These are phyloP conservation scores for Tritrichomonas foetus DNA, from an alignment of 208 protist genomes.

Conservation along the genomic window DNA sequence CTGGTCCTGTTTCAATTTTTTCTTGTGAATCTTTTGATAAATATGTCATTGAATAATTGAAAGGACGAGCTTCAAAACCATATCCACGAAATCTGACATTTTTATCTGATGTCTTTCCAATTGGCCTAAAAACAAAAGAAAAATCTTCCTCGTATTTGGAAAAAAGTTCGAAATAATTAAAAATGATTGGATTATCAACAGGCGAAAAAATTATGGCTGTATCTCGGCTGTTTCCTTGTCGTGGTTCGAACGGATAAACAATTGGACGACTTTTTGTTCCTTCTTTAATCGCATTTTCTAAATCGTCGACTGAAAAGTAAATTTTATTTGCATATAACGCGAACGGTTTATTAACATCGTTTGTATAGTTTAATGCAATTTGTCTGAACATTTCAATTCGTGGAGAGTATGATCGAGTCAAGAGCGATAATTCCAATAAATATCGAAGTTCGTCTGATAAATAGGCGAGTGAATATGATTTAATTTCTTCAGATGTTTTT, in stretches of 20 bases:
- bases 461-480: neutral
- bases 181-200: neutral
- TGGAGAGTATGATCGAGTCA: neutral
- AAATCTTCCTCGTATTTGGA: neutral
- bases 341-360: neutral
- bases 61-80: neutral
- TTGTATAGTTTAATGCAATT: neutral
- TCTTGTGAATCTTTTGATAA: neutral
- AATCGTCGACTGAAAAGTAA: neutral
- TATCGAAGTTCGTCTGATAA: neutral
- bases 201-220: neutral
- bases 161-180: neutral
- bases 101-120: neutral
- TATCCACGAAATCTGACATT: neutral
- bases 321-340: neutral
- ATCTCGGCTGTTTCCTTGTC: neutral
- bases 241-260: conserved; percentile 6
- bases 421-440: neutral
- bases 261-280: neutral
- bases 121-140: neutral
- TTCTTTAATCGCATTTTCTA: neutral
- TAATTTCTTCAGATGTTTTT: neutral
- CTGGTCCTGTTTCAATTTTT: neutral
- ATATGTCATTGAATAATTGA: conserved; percentile 39
- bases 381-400: neutral